Conservation (phyloP, 345 rosid species). For the Hypericum androsaemum region DNA sequence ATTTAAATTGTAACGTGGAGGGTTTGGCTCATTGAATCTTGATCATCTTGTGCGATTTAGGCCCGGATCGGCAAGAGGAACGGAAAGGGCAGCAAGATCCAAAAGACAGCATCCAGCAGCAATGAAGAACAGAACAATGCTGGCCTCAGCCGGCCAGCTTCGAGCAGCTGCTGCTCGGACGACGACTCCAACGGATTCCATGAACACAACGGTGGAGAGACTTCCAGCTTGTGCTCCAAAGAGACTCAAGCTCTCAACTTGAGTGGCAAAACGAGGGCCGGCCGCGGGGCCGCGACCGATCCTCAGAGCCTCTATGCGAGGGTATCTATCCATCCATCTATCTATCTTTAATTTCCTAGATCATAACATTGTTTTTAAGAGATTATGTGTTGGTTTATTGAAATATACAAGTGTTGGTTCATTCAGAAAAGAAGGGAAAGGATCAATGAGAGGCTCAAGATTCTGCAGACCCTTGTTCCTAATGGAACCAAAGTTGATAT, state of each 20-base stretch:
- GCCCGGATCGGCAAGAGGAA: slow-evolving; percentile 35
- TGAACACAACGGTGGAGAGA: slow-evolving; percentile 28
- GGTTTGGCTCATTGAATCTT: too few species aligned
- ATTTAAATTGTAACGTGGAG: too few species aligned
- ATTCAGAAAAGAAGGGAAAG: slow-evolving; percentile 82
- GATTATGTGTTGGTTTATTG: neutral
- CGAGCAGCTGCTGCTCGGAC: slow-evolving; percentile 47
- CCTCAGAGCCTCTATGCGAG: slow-evolving; percentile 84
- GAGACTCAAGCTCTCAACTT: slow-evolving; percentile 32
- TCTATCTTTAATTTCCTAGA: too few species aligned
- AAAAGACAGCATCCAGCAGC: slow-evolving; percentile 14
- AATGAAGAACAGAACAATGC: slow-evolving; percentile 31
- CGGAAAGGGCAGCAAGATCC: slow-evolving; percentile 30
- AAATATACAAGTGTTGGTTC: slow-evolving; percentile 2
- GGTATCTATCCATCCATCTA: slow-evolving; percentile 23
- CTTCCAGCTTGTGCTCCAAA: slow-evolving; percentile 30
- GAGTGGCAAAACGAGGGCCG: slow-evolving; percentile 64
- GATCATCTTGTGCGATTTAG: slow-evolving; percentile 13
- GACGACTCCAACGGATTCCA: slow-evolving; percentile 42
- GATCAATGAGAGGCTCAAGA: slow-evolving; percentile 69
- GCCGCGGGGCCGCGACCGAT: slow-evolving; percentile 67
- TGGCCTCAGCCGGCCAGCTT: slow-evolving; percentile 18
- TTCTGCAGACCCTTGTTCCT: slow-evolving; percentile 75
- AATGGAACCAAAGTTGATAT: slow-evolving; percentile 93
- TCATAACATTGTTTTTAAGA: neutral